phyloP scores from a whole-genome alignment of 768 basidiomycete species.

The Phanerochaete sordida region DNA sequence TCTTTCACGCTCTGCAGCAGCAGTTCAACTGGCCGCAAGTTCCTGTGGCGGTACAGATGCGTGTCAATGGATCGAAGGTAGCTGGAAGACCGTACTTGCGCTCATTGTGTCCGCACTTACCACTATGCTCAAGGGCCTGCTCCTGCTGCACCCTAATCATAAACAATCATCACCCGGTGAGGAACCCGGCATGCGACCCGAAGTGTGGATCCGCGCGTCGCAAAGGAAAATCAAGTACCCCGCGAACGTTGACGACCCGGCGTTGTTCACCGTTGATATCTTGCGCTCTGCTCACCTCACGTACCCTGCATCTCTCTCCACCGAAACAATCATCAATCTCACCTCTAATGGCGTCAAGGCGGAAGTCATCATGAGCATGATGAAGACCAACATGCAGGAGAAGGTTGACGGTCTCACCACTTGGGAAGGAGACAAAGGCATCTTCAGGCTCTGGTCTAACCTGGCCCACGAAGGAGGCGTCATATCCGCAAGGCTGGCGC shows the following conservation, averaged over 20 bases:
- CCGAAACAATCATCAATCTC: constrained; percentile 61
- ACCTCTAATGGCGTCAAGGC: constrained; percentile 59
- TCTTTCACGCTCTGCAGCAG: constrained; percentile 27
- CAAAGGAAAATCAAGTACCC: constrained; percentile 34
- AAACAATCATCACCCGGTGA: no score
- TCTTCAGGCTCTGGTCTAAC: constrained; percentile 21
- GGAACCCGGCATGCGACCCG: no score
- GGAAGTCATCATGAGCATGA: constrained; percentile 32
- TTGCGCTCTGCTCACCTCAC: constrained; percentile 48
- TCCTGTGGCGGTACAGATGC: constrained; percentile 28
- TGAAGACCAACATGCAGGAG: constrained; percentile 20
- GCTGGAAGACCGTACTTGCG: no score
- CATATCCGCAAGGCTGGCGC: constrained; percentile 19
- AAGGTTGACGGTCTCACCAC: constrained; percentile 22
- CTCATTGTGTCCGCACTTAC: no score
- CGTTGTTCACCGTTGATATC: constrained; percentile 49
- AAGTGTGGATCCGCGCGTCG: constrained; percentile 27
- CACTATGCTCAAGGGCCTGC: constrained; percentile 29
- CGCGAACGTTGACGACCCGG: constrained; percentile 30
- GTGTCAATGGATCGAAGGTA: constrained; percentile 29
- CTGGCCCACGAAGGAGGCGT: constrained; percentile 22
- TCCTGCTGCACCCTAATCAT: constrained; percentile 23
- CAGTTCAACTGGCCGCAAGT: constrained; percentile 18
- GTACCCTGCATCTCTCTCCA: constrained; percentile 43
- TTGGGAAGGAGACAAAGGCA: constrained; percentile 18